Conservation (phyloP, 202 grass and related monocot species). For the Saccharum hybrid region DNA sequence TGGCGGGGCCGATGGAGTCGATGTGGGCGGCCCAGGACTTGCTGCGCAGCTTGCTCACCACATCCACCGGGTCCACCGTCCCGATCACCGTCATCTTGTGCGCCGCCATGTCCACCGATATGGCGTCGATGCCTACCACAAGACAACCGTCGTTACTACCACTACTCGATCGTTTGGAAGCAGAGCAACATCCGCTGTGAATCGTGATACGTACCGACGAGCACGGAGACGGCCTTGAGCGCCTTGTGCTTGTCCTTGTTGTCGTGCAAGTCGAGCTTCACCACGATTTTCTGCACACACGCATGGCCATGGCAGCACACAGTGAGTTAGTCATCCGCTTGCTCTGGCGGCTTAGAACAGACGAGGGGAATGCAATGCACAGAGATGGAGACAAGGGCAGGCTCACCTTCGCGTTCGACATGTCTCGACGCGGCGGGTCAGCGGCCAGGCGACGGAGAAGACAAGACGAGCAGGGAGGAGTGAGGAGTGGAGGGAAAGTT, state of each 20-base stretch:
- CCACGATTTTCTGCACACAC: constrained; percentile 72
- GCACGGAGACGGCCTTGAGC: constrained; percentile 77
- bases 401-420: constrained; percentile 34
- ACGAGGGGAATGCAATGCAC: not conserved
- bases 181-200: not conserved
- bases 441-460: not conserved
- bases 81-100: constrained; percentile 85
- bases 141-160: not conserved
- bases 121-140: constrained; percentile 67
- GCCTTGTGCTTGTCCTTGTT: constrained; percentile 94
- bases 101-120: constrained; percentile 73
- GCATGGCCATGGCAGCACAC: not conserved
- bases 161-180: not conserved
- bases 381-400: not conserved
- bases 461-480: not conserved
- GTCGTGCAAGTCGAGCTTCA: constrained; percentile 84
- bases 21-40: constrained; percentile 69
- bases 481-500: too few relatives aligned
- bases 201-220: constrained; percentile 53
- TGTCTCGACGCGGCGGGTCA: constrained; percentile 6
- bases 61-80: constrained; percentile 66
- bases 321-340: not conserved
- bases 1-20: constrained; percentile 70
- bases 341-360: not conserved
- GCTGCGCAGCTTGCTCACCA: constrained; percentile 86